phyloP scores from a whole-genome alignment of 2,329 filamentous ascomycete species.

The Dactylellina leptospora region DNA sequence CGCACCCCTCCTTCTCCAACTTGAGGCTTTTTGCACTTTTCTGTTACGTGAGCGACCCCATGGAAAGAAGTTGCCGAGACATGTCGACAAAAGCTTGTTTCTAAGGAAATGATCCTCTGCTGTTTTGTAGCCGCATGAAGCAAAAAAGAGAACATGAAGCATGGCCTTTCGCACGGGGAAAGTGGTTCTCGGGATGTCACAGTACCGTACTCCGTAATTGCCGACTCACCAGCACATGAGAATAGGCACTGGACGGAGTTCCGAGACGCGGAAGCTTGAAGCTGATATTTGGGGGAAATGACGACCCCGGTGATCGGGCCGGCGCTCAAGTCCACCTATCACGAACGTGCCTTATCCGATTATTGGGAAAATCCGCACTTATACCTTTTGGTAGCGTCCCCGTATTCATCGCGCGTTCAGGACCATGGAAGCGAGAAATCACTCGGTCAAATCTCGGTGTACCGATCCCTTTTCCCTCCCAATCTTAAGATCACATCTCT shows the following conservation, averaged over 20 bases:
- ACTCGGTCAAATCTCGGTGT: slow-evolving; percentile 53
- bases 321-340: slow-evolving; percentile 46
- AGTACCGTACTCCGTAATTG: slow-evolving; percentile 8
- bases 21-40: background rate
- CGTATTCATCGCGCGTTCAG: slow-evolving; percentile 1
- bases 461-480: background rate
- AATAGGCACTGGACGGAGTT: slow-evolving; percentile 10
- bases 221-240: background rate
- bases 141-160: no score
- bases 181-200: slow-evolving; percentile 10
- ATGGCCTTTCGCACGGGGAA: slow-evolving; percentile 19
- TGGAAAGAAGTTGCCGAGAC: slow-evolving; percentile 52
- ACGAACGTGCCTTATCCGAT: slow-evolving; percentile 50
- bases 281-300: slow-evolving; percentile 18
- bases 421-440: slow-evolving; percentile 38
- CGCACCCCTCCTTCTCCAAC: background rate
- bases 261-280: slow-evolving; percentile 41
- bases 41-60: slow-evolving; percentile 7
- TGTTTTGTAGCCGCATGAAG: background rate
- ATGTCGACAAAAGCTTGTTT: slow-evolving; percentile 54
- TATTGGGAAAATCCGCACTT: slow-evolving; percentile 23
- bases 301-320: slow-evolving; percentile 33
- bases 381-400: slow-evolving; percentile 25
- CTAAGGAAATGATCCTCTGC: slow-evolving; percentile 16
- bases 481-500: no score